Conservation (phyloP, 805 yeast species). For the Cyberlindnera lachancei region DNA sequence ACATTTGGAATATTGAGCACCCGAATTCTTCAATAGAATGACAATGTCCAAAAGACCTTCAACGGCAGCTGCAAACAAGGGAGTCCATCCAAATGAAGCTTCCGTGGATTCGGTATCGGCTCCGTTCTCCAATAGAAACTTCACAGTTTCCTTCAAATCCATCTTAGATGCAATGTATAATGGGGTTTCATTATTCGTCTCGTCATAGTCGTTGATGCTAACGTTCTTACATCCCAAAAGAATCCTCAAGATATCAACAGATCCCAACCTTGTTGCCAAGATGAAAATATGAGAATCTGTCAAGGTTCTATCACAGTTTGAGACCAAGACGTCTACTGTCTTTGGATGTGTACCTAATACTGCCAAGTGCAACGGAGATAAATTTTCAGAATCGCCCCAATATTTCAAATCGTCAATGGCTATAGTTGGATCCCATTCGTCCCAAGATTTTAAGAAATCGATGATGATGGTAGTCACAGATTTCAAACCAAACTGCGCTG, state of each 20-base stretch:
- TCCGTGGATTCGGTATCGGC: constrained; percentile 79
- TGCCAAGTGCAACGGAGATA: constrained; percentile 79
- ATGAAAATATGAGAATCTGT: constrained; percentile 52
- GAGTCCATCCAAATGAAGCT: constrained; percentile 85
- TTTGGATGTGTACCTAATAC: constrained; percentile 76
- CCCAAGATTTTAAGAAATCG: constrained; percentile 51
- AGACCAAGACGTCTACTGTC: constrained; percentile 57
- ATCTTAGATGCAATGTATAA: constrained; percentile 73
- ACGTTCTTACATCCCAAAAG: constrained; percentile 51
- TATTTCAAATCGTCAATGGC: constrained; percentile 47
- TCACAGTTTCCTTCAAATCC: constrained; percentile 45
- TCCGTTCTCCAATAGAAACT: constrained; percentile 43
- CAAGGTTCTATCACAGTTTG: constrained; percentile 31
- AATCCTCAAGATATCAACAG: constrained; percentile 45
- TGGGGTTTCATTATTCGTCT: constrained; percentile 66
- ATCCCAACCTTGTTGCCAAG: constrained; percentile 53
- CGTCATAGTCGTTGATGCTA: constrained; percentile 55
- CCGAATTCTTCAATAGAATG: constrained; percentile 40
- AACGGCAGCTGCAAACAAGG: constrained; percentile 81
- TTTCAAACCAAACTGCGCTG: constrained; percentile 78
- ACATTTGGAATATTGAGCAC: constrained; percentile 45
- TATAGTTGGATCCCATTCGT: constrained; percentile 38
- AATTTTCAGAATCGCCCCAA: constrained; percentile 69
- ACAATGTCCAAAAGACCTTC: constrained; percentile 67
- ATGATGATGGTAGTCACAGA: constrained; percentile 54